phyloP scores from a whole-genome alignment of 176 grass and related monocot genomes.

The Urochloa ruziziensis region DNA sequence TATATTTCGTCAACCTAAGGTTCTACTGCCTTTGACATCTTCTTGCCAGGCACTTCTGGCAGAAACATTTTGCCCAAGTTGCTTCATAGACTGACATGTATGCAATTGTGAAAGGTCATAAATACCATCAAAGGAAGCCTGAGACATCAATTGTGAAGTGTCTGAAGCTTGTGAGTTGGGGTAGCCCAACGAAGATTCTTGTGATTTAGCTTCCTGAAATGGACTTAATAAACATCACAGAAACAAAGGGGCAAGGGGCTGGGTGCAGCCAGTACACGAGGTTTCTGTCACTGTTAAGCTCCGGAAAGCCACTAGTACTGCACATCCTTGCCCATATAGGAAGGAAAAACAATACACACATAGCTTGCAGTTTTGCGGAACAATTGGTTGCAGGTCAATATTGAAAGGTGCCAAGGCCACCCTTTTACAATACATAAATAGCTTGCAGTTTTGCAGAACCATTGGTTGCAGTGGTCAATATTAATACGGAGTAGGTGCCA shows the following conservation, averaged over 20 bases:
- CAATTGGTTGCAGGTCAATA: neutral
- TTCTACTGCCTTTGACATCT: neutral
- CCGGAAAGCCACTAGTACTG: slow-evolving; percentile 25
- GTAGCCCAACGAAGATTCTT: slow-evolving; percentile 54
- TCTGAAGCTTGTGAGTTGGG: slow-evolving; percentile 51
- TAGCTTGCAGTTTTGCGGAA: neutral
- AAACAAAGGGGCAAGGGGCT: slow-evolving; percentile 29
- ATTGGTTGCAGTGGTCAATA: neutral
- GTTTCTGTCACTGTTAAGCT: slow-evolving; percentile 25
- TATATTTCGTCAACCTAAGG: slow-evolving; percentile 6
- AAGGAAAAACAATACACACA: neutral
- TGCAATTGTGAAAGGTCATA: slow-evolving; percentile 35
- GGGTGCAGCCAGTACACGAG: slow-evolving; percentile 13
- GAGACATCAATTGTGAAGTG: slow-evolving; percentile 61
- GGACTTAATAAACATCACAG: slow-evolving; percentile 37
- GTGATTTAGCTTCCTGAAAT: slow-evolving; percentile 54
- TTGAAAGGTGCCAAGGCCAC: neutral
- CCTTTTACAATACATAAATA: neutral
- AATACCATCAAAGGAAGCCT: slow-evolving; percentile 64
- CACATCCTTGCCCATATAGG: slow-evolving; percentile 15
- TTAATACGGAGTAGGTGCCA: neutral
- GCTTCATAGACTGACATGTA: slow-evolving; percentile 13
- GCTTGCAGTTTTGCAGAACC: neutral
- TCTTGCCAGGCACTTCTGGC: neutral
- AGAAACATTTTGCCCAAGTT: neutral